Evolutionary conservation across 2,329 filamentous ascomycete genomes (phyloP).

Genomic region (Fusarium dimerum): DNA sequence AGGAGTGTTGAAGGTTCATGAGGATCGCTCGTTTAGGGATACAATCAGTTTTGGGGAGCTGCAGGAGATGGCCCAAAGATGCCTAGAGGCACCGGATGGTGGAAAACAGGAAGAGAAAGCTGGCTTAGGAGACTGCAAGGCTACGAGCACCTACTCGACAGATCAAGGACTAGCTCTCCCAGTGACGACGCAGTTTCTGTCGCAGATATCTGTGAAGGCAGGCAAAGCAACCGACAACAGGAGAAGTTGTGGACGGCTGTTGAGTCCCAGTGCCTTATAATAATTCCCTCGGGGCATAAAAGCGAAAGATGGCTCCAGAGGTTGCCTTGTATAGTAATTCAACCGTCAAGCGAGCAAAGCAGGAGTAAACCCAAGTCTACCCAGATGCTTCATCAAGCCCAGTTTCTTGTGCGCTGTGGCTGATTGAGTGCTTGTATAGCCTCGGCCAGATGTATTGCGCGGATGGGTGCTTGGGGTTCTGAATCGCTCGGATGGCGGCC

Average conservation of each 20-base stretch:
- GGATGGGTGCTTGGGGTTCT: constrained; percentile 27
- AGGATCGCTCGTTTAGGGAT: not conserved
- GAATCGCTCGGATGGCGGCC: constrained; percentile 31
- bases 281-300: constrained; percentile 2
- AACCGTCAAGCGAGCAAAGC: constrained; percentile 3
- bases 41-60: not conserved
- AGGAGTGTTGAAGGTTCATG: constrained; percentile 1
- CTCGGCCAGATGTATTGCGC: constrained; percentile 31
- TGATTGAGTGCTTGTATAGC: constrained; percentile 20
- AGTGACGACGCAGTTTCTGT: constrained; percentile 5
- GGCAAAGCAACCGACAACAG: not conserved
- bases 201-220: constrained; percentile 1
- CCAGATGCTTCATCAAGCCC: too few species aligned
- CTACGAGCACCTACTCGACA: constrained; percentile 1
- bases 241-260: constrained; percentile 1
- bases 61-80: not conserved
- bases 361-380: not conserved
- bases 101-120: constrained; percentile 2
- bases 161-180: constrained; percentile 3
- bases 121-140: not conserved
- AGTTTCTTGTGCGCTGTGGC: not conserved
- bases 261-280: constrained; percentile 3
- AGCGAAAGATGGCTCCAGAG: constrained; percentile 2
- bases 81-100: constrained; percentile 1
- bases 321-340: constrained; percentile 3